Evolutionary conservation across 768 basidiomycete genomes (phyloP).

Genomic region (Mycena galericulata): DNA sequence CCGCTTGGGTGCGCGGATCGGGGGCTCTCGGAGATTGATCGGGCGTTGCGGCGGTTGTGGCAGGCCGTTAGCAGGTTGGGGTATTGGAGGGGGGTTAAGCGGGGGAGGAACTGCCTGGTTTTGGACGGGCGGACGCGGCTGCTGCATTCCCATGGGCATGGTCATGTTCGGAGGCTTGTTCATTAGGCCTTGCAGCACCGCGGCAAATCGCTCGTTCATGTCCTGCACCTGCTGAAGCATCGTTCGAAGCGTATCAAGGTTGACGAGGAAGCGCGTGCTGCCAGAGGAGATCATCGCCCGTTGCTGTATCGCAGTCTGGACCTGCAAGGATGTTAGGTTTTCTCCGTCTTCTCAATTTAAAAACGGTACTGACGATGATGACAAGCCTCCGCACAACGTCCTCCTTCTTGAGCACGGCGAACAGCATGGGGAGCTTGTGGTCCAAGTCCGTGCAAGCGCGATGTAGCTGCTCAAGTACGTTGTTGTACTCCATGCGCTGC

Average conservation of each 20-base stretch:
- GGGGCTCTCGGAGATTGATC: slow-evolving; percentile 40
- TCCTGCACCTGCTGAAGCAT: slow-evolving; percentile 59
- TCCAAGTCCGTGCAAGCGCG: slow-evolving; percentile 63
- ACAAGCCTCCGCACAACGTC: slow-evolving; percentile 62
- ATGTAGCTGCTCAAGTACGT: slow-evolving; percentile 60
- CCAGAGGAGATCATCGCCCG: slow-evolving; percentile 50
- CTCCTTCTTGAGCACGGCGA: slow-evolving; percentile 60
- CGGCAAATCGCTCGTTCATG: slow-evolving; percentile 54
- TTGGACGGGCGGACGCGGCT: slow-evolving; percentile 5
- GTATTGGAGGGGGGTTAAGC: slow-evolving; percentile 19
- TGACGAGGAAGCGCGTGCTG: slow-evolving; percentile 56
- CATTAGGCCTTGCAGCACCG: slow-evolving; percentile 36
- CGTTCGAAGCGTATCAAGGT: slow-evolving; percentile 52
- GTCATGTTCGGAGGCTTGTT: slow-evolving; percentile 32
- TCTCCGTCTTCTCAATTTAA: slow-evolving; percentile 15
- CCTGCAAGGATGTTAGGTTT: slow-evolving; percentile 44
- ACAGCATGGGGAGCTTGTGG: slow-evolving; percentile 59
- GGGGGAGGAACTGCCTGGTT: slow-evolving; percentile 3
- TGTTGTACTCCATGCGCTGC: slow-evolving; percentile 65
- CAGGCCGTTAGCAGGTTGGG: slow-evolving; percentile 8
- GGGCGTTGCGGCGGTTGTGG: slow-evolving; percentile 26
- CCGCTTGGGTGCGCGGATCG: slow-evolving; percentile 37
- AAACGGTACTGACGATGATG: slow-evolving; percentile 60
- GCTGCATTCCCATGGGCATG: background rate
- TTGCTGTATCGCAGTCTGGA: slow-evolving; percentile 60